Evolutionary conservation across 305 asterid genomes (phyloP), one percentile per base, ranked within the genome.

Genomic region (Coffea humblotiana): DNA sequence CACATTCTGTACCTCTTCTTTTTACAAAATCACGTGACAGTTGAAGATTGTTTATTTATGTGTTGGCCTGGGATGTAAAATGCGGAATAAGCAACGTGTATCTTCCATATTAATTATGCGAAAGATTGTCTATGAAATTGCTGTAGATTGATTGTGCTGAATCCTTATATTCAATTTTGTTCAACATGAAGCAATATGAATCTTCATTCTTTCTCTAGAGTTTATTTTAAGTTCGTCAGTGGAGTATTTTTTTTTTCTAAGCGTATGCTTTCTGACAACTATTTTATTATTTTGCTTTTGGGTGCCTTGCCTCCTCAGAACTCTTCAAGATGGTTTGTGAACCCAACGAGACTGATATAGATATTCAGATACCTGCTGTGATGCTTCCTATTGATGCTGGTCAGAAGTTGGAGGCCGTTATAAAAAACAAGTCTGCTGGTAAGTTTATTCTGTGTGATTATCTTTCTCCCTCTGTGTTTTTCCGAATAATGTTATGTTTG

Each of bases 261-360:
- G 40, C 3, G 23, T 75, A 37, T 61, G 25, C 37, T 40, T n/a
- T 15, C 2, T 7, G 29, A 25, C 25, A 45, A 3, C 9, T 43
- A 4, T 63, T 68, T 40, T 75, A 71, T 64, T 56, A 64, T 29
- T 19, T 35, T 73, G 25, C 51, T 77, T 21, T 56, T 75, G 71
- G 72, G 29, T 83, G 77, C 61, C 79, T 83, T 83, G 75, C 54
- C 78, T 82, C 80, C 84, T 60, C 91, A 96, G 99, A 94, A 80
- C 98, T 96, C 83, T 92, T 96, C 92, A 96, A 96, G 97, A 96
- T 96, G 99, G 98, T 96, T 82, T 96, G 99, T 75, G 97, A 91
- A 88, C 87, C 90, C 77, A 89, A 96, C 18, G 97, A 94, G 83
- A 85, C 95, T 54, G 90, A 92, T 76, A 86, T 92, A 61, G 71